Base-by-base conservation (phyloP, 768 basidiomycete species). In the Exidia glandulosa region DNA sequence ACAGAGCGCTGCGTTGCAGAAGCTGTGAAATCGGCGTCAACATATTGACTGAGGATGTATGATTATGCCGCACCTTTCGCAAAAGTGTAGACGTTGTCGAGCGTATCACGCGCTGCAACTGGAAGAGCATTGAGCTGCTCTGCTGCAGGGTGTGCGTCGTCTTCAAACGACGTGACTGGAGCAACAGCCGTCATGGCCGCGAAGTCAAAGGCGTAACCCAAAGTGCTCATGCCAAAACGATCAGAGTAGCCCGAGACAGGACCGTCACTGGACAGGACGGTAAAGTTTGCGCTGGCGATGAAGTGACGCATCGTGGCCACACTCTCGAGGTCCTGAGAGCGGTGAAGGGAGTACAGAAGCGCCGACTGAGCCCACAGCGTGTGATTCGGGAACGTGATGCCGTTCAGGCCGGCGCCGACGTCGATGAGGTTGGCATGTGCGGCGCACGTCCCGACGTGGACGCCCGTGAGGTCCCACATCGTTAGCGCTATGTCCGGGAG, bases 71-170 rank as follows among this genome's bases (percentile, higher is more conserved):
- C 67, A 86, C 86, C 84, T 60, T 72, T 70, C 23, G 85, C 82
- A 72, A 74, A 81, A 19, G 75, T 76, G 67, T 84, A 85, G 77
- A 86, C 82, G 47, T 78, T 74, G 66, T 86, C 79, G 60, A 86
- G 66, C 3, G 77, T 71, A 25, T 69, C 61, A 41, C 66, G 68
- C 27, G 77, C 76, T 29, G 62, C 69, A 13, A 68, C 63, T 47
- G 75, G 72, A 32, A 84, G 73, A 63, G 74, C 65, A 0, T 73
- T 67, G 32, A 79, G 69, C 67, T 86, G 82, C 5, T 68, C 74
- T 34, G 64, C 68, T 1, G 71, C 69, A 1, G 82, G 81, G 48
- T 79, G 74, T 0, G 79, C 83, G 57, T 79, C 71, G 10, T 62
- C 64, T 3, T 69, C 62, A 66, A 84, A 87, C 1, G 76, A 75